phyloP scores from a whole-genome alignment of 2,329 filamentous ascomycete genomes.

The Diaporthe vexans region DNA sequence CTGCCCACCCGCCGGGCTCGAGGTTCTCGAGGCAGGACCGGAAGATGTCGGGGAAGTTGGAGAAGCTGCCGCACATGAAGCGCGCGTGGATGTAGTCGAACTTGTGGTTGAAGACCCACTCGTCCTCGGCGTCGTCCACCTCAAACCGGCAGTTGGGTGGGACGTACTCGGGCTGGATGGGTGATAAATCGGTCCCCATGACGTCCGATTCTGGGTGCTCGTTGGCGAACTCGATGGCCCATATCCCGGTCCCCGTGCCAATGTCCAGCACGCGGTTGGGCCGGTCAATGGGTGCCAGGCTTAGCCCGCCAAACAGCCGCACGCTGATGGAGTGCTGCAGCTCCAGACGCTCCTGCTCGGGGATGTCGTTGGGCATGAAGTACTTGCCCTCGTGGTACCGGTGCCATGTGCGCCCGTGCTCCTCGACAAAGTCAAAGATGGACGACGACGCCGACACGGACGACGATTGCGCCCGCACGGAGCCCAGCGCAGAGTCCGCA shows the following conservation, averaged over 20 bases:
- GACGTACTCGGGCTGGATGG: conserved; percentile 48
- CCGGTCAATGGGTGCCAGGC: conserved; percentile 42
- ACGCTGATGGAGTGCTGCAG: conserved; percentile 43
- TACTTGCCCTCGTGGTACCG: conserved; percentile 42
- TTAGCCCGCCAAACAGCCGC: conserved; percentile 41
- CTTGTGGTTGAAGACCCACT: conserved; percentile 44
- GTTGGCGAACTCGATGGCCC: conserved; percentile 47
- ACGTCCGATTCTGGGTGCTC: conserved; percentile 45
- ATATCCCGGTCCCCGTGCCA: conserved; percentile 49
- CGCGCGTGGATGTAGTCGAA: conserved; percentile 47
- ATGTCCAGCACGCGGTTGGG: conserved; percentile 47
- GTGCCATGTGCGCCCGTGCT: conserved; percentile 42
- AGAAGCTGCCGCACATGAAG: conserved; percentile 44
- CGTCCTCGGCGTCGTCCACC: conserved; percentile 46
- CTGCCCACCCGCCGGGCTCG: conserved; percentile 45
- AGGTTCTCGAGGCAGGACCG: conserved; percentile 43
- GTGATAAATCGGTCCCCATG: conserved; percentile 45
- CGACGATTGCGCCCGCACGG: conserved; percentile 36
- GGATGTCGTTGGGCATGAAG: conserved; percentile 42
- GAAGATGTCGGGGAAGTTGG: conserved; percentile 42
- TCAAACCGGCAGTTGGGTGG: conserved; percentile 47
- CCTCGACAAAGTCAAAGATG: conserved; percentile 41
- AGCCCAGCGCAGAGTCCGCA: conserved; percentile 40
- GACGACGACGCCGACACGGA: conserved; percentile 39
- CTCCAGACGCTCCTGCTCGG: conserved; percentile 42